Conservation (phyloP, 345 rosid genomes). For the Streptanthus diversifolius region DNA sequence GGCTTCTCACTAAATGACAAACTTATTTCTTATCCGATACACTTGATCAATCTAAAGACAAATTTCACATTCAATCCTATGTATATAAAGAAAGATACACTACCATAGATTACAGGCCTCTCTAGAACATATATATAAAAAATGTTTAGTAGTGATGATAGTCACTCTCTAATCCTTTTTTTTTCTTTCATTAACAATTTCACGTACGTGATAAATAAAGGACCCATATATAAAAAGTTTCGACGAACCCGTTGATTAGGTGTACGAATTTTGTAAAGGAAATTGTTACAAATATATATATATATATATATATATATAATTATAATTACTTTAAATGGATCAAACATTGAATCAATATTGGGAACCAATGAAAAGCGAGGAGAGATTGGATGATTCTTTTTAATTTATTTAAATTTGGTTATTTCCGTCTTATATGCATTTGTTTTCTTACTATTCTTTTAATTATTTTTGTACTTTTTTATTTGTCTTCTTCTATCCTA, state of each 20-base stretch:
- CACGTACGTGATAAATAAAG: conserved; percentile 11
- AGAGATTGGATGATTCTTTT: conserved; percentile 27
- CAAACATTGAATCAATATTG: conserved; percentile 27
- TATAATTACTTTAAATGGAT: conserved; percentile 23
- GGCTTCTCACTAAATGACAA: conserved; percentile 25
- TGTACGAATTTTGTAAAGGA: conserved; percentile 15
- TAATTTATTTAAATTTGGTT: conserved; percentile 13
- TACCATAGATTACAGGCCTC: no score
- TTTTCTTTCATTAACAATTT: background rate
- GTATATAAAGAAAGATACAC: background rate
- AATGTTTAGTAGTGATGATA: background rate
- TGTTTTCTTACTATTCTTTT: conserved; percentile 6
- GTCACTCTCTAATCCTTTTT: background rate
- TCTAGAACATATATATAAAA: background rate
- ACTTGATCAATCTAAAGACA: conserved; percentile 10
- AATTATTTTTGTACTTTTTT: conserved; percentile 6
- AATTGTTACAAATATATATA: no score
- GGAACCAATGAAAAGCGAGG: conserved; percentile 31
- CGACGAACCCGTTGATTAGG: conserved; percentile 18
- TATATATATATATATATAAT: no score
- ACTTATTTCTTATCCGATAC: conserved; percentile 5
- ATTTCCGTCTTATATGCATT: conserved; percentile 29
- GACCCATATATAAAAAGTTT: background rate
- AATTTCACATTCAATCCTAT: conserved; percentile 7
- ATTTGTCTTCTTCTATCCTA: conserved; percentile 27